A percentile compares a stretch with the other conserved stretches of the same genome.
Conservation (phyloP, 352 stramenopile genomes). For the Bremia lactucae region DNA sequence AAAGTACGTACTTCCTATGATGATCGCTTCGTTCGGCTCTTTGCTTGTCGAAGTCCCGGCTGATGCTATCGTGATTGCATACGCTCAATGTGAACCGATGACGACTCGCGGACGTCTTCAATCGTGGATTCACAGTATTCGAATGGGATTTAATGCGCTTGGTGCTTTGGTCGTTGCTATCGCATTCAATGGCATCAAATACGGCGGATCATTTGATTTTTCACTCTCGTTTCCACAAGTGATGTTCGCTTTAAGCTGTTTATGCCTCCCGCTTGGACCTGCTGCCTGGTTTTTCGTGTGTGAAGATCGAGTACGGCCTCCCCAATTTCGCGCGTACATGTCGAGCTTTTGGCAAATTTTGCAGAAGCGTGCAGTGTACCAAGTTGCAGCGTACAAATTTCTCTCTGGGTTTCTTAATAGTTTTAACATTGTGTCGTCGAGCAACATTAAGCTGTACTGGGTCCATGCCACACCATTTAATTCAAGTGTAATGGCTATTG, state of each 20-base stretch:
- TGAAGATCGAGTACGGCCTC: constrained; percentile 11
- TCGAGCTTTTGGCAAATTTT: constrained; percentile 38
- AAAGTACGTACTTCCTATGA: constrained; percentile 58
- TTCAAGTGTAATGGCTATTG: constrained; percentile 38
- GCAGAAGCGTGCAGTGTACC: constrained; percentile 48
- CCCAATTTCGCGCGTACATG: constrained; percentile 29
- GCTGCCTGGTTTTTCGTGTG: constrained; percentile 22
- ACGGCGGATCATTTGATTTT: constrained; percentile 42
- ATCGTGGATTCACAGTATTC: constrained; percentile 44
- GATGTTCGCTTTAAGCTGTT: constrained; percentile 34
- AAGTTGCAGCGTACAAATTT: constrained; percentile 55
- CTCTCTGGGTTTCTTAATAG: constrained; percentile 50
- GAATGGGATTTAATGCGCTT: constrained; percentile 35
- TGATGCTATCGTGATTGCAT: constrained; percentile 56
- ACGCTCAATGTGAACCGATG: constrained; percentile 38
- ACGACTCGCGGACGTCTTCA: constrained; percentile 41
- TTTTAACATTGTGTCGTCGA: constrained; percentile 46
- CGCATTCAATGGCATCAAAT: constrained; percentile 39
- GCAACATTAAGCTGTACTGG: constrained; percentile 45
- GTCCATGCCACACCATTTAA: constrained; percentile 52
- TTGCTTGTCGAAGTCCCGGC: constrained; percentile 43
- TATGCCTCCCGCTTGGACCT: constrained; percentile 24
- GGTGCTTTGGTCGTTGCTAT: constrained; percentile 35
- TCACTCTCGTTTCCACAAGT: constrained; percentile 39
- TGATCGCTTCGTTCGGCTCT: constrained; percentile 59